These are phyloP conservation scores for Wickerhamomyces chaumierensis DNA, from an alignment of 805 yeast species.

Conservation along the genomic window DNA sequence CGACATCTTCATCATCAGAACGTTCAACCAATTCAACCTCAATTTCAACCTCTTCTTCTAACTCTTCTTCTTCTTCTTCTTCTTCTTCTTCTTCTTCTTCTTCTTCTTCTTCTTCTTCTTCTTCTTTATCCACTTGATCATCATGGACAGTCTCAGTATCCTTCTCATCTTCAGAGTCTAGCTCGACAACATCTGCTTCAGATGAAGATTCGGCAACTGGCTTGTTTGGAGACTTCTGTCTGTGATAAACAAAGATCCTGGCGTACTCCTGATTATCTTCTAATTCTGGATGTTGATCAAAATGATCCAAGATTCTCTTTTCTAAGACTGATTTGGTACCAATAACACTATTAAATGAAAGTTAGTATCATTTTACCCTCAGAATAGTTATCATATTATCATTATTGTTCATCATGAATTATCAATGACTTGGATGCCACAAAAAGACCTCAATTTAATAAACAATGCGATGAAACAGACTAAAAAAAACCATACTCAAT, in stretches of 20 bases:
- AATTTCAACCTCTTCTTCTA: neutral
- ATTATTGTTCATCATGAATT: too few relatives aligned
- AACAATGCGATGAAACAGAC: too few relatives aligned
- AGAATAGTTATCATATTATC: too few relatives aligned
- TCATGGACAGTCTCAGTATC: constrained; percentile 4
- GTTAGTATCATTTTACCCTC: too few relatives aligned
- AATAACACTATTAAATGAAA: constrained; percentile 9
- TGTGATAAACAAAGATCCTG: constrained; percentile 18
- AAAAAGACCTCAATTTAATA: too few relatives aligned
- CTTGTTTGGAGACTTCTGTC: constrained; percentile 19
- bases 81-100: constrained; percentile 1
- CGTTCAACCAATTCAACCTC: constrained; percentile 3
- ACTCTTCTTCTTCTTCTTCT: constrained; percentile 3
- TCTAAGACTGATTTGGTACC: constrained; percentile 22
- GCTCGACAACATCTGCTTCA: too few relatives aligned
- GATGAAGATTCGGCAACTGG: too few relatives aligned
- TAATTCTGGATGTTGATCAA: constrained; percentile 22
- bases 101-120: constrained; percentile 4
- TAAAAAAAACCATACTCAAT: too few relatives aligned
- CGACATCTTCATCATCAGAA: constrained; percentile 8
- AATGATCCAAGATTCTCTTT: constrained; percentile 17
- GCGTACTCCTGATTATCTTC: constrained; percentile 12
- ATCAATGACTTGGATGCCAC: too few relatives aligned
- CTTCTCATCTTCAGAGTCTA: too few relatives aligned
- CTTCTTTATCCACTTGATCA: constrained; percentile 3